phyloP scores from a whole-genome alignment of 345 rosid species.

The Dimocarpus longan region DNA sequence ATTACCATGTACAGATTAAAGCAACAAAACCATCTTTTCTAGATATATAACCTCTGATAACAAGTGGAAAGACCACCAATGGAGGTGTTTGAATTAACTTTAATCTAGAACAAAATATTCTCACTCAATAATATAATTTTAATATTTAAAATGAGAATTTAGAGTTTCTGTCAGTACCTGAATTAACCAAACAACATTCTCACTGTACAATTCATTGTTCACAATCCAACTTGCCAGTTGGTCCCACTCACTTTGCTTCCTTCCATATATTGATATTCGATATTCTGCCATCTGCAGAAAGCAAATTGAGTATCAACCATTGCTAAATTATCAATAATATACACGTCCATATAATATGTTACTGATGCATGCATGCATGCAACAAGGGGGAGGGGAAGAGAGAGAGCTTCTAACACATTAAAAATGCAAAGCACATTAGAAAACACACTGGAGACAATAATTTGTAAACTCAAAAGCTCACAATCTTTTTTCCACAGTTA shows the following conservation, averaged over 20 bases:
- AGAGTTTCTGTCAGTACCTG: slow-evolving; percentile 61
- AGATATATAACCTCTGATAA: neutral
- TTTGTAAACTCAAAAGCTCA: neutral
- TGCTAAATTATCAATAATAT: neutral
- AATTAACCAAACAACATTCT: slow-evolving; percentile 98
- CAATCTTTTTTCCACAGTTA: neutral
- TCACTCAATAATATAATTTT: neutral
- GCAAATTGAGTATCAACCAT: slow-evolving; percentile 22
- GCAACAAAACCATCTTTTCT: neutral
- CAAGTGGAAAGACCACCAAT: neutral
- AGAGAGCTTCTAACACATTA: neutral
- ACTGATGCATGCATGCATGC: neutral
- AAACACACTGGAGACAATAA: neutral
- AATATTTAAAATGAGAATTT: neutral
- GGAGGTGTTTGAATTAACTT: neutral
- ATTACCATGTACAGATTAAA: neutral
- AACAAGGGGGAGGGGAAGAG: neutral
- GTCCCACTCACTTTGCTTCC: slow-evolving; percentile 99
- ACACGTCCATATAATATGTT: neutral
- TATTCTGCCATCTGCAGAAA: slow-evolving; percentile 95
- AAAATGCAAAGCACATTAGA: neutral
- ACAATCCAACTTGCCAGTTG: slow-evolving; percentile 99
- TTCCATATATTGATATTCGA: slow-evolving; percentile 93
- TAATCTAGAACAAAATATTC: neutral
- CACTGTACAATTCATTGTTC: slow-evolving; percentile 94